Evolutionary conservation across 2,329 filamentous ascomycete species (phyloP), one percentile per base, ranked within the genome.

Genomic region (Phialocephala subalpina): DNA sequence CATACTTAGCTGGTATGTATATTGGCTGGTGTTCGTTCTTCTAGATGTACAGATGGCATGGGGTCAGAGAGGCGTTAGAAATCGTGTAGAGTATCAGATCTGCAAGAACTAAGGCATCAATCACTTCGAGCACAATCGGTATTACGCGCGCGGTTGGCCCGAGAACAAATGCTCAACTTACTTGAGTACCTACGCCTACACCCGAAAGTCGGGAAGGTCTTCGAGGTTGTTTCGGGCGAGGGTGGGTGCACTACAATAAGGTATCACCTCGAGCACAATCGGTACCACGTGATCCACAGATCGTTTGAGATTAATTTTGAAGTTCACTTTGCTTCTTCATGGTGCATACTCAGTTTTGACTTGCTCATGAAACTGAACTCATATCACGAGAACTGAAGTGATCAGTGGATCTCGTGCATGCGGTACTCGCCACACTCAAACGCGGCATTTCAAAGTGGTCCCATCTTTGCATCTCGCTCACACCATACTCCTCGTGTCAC

Each of bases 1-100:
- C 82, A 75, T 97, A 96, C 77, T 79, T 99, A 79, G 88, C 92
- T 20, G 88, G 89, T 45, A 99, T 99, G 97, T 99, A 98, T 79
- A 97, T 98, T 80, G 96, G 96, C 22, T 98, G 95, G 95, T 90
- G 88, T 81, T 83, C 88, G 14, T 91, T 90, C 74, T 87, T 90
- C 66, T 91, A 73, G 16, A 22, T 36, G 18, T 18, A 38, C 29
- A 36, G 5, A 5, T 20, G 11, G 20, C n/a, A n/a, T 4, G 45
- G 20, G n/a, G n/a, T 18, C 11, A 49, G 7, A 49, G 3, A 7
- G 11, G n/a, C 22, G 9, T 49, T 49, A n/a, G 45, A 22, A 12
- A 25, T 11, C 20, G 8, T 38, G 55, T 29, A 53, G 2, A 9
- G 29, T 29, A 33, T 53, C 3, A 53, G 8, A 3, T 33, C 12